Percentiles rank a stretch among this genome's conserved stretches.
Conservation (phyloP, 2,329 filamentous ascomycete genomes). For the Hypoxylon sp. region DNA sequence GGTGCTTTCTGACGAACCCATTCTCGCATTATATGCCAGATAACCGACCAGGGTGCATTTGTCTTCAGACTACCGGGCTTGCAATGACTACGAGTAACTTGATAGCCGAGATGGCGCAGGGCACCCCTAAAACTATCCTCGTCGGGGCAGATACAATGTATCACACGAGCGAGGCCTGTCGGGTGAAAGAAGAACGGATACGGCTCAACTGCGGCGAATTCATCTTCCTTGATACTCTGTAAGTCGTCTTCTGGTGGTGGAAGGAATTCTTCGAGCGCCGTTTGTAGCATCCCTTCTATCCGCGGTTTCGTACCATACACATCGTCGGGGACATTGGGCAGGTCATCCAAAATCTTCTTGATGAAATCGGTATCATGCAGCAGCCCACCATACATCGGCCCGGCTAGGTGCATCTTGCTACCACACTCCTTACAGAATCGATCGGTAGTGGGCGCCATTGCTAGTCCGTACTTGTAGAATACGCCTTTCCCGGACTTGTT, state of each 20-base stretch:
- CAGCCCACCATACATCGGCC: conserved; percentile 95
- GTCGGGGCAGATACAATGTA: conserved; percentile 86
- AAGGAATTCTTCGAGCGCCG: conserved; percentile 82
- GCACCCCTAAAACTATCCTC: conserved; percentile 86
- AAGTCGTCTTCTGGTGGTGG: conserved; percentile 51
- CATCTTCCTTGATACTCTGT: conserved; percentile 56
- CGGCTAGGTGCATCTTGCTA: conserved; percentile 86
- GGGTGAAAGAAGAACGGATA: conserved; percentile 91
- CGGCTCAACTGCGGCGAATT: conserved; percentile 77
- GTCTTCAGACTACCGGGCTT: conserved; percentile 93
- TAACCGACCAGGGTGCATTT: conserved; percentile 87
- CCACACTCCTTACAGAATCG: conserved; percentile 86
- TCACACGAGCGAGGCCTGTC: conserved; percentile 78
- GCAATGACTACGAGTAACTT: conserved; percentile 87
- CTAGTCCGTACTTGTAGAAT: conserved; percentile 84
- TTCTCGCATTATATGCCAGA: conserved; percentile 95
- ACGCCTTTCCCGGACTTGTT: conserved; percentile 79
- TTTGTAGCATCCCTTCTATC: conserved; percentile 92
- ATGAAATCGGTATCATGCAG: conserved; percentile 90
- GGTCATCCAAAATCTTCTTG: conserved; percentile 79
- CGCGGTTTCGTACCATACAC: conserved; percentile 85
- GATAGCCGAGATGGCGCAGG: conserved; percentile 83
- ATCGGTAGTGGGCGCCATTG: conserved; percentile 77
- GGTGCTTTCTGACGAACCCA: conserved; percentile 88
- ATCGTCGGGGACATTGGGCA: conserved; percentile 76